Evolutionary conservation across 1,139 yeast species (phyloP), one percentile per base, ranked within the genome.

Genomic region (Arxiozyma slooffiae): DNA sequence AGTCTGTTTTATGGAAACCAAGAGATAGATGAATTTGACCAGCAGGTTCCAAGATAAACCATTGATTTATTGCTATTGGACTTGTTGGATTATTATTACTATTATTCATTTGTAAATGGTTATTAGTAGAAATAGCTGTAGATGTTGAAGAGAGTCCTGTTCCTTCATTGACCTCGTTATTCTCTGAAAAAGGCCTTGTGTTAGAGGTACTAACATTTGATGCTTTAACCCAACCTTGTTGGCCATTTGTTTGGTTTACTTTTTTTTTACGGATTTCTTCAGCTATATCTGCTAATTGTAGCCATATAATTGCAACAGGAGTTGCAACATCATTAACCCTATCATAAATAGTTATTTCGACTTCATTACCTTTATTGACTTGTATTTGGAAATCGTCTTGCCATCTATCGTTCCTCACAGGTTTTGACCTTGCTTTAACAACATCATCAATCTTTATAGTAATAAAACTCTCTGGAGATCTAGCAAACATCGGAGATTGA

Each of bases 271-370:
- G 87, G 51, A 92, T 76, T 57, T 92, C 97, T 70, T 92, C 98
- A 0, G 95, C 89, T 48, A 92, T 78, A 67, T 92, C 98, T 5
- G 95, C 82, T 39, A 92, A 75, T 42, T 92, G 77, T 39, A 90
- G 78, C 97, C 97, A 92, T 60, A 86, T 80, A 43, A 92, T 75
- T 3, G 96, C 98, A n/a, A 92, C 96, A 0, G 98, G 97, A 7
- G 85, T 80, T 52, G 75, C 69, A 45, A 75, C 76, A 49, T 75
- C 78, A 45, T 85, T 85, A 34, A 77, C 71, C 59, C 83, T 83
- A 66, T 92, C 98, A 67, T 84, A 88, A 6, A 92, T 88, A 1
- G 90, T 80, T 53, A 92, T 73, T 61, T 90, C 97, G 47, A 90
- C 76, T 70, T 92, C 98, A 64, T 90, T 86, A 26, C 95, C 96